phyloP scores from a whole-genome alignment of 2,329 filamentous ascomycete species.

The Penicillium nordicum region DNA sequence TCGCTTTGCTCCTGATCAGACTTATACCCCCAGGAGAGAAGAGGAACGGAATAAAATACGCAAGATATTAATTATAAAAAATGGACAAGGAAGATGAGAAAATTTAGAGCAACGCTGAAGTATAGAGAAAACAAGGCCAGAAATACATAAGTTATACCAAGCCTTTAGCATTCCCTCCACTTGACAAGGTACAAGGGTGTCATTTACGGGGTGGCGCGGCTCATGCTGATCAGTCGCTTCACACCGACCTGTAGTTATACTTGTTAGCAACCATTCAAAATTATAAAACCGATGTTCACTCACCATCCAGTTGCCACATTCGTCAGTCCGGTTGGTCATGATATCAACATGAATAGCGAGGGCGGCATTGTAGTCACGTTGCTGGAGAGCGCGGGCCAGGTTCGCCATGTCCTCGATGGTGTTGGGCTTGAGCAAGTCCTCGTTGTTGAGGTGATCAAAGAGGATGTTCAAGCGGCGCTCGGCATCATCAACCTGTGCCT shows the following conservation, averaged over 20 bases:
- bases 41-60: constrained; percentile 15
- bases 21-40: constrained; percentile 9
- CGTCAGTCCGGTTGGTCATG: constrained; percentile 70
- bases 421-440: constrained; percentile 78
- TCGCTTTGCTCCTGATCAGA: constrained; percentile 20
- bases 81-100: constrained; percentile 18
- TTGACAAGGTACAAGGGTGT: neutral
- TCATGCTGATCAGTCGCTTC: constrained; percentile 24
- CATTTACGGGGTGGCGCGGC: constrained; percentile 21
- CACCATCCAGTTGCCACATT: constrained; percentile 87
- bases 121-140: constrained; percentile 11
- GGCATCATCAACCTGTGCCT: constrained; percentile 85
- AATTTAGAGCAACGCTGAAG: constrained; percentile 8
- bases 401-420: constrained; percentile 52
- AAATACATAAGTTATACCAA: constrained; percentile 7
- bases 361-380: constrained; percentile 66
- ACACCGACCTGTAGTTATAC: constrained; percentile 18
- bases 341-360: constrained; percentile 70
- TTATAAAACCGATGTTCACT: constrained; percentile 33
- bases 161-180: constrained; percentile 3
- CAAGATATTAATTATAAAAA: constrained; percentile 22
- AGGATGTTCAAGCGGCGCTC: constrained; percentile 88
- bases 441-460: constrained; percentile 97
- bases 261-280: neutral
- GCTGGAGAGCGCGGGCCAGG: constrained; percentile 61